Evolutionary conservation across 805 yeast species (phyloP).

Genomic region (Saccharomycodes ludwigii): DNA sequence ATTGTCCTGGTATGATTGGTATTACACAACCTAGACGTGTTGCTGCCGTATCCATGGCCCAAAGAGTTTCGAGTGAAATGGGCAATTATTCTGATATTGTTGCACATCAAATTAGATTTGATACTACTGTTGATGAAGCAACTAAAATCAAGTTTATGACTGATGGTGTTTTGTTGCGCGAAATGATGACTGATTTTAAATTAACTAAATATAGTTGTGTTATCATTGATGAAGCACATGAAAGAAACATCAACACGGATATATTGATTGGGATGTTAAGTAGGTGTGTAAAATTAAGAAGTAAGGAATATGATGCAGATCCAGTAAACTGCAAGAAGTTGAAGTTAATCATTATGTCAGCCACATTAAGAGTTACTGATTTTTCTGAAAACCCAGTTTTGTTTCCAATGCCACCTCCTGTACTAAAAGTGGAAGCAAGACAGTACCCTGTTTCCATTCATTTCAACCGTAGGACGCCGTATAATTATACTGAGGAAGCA

Average conservation of each 20-base stretch:
- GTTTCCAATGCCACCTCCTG: constrained; percentile 70
- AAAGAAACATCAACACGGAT: constrained; percentile 91
- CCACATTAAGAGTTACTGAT: constrained; percentile 87
- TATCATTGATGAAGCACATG: constrained; percentile 96
- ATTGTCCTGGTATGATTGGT: constrained; percentile 89
- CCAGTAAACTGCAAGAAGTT: constrained; percentile 44
- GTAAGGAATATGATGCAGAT: constrained; percentile 35
- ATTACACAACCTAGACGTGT: constrained; percentile 93
- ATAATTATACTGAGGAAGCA: constrained; percentile 77
- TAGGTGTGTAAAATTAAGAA: constrained; percentile 66
- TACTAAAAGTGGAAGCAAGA: constrained; percentile 80
- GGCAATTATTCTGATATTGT: constrained; percentile 62
- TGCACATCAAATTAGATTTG: constrained; percentile 76
- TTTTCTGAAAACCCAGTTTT: constrained; percentile 70
- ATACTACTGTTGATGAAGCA: constrained; percentile 46
- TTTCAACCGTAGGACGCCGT: constrained; percentile 69
- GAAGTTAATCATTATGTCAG: constrained; percentile 90
- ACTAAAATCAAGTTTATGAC: constrained; percentile 85
- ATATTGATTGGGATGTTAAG: constrained; percentile 90
- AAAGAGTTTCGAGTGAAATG: constrained; percentile 63
- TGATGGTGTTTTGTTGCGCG: constrained; percentile 86
- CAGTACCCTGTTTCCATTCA: constrained; percentile 90
- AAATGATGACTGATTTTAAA: constrained; percentile 80
- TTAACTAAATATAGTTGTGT: constrained; percentile 74
- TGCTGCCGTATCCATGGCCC: constrained; percentile 87